Evolutionary conservation across 441 rosid species (phyloP).

Genomic region (Brassica hybrid): DNA sequence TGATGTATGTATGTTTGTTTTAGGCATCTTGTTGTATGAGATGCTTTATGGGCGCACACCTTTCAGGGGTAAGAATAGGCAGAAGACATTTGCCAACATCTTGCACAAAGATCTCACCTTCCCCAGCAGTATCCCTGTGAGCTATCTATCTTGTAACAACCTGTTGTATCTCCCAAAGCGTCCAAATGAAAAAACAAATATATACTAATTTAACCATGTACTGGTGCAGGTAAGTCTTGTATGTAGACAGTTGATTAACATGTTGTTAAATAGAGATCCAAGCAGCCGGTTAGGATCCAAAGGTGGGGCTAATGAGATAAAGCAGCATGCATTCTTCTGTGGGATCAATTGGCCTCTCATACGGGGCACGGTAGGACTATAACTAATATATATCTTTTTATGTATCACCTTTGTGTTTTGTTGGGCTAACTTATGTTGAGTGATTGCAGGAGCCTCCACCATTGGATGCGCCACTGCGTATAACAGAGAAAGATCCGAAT

Average conservation of each 20-base stretch:
- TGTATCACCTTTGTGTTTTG: too few species aligned
- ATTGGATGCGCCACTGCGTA: conserved; percentile 60
- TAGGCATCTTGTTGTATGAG: conserved; percentile 94
- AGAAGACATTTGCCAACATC: conserved; percentile 92
- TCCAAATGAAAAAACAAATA: not conserved
- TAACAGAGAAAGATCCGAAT: conserved; percentile 61
- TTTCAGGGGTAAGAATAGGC: conserved; percentile 97
- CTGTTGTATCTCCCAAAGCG: not conserved
- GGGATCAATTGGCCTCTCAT: too few species aligned
- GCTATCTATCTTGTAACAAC: conserved; percentile 26
- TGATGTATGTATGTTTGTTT: not conserved
- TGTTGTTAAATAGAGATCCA: conserved; percentile 79
- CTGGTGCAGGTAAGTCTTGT: conserved; percentile 82
- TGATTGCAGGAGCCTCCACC: too few species aligned
- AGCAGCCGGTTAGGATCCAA: conserved; percentile 74
- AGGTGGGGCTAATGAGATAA: conserved; percentile 85
- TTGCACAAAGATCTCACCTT: conserved; percentile 95
- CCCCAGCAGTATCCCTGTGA: conserved; percentile 96
- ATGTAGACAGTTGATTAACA: conserved; percentile 78
- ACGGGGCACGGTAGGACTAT: too few species aligned
- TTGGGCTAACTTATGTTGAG: too few species aligned
- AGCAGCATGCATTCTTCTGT: conserved; percentile 89
- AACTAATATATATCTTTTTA: too few species aligned
- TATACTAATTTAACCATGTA: conserved; percentile 16
- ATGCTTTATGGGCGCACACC: conserved; percentile 98